These are phyloP conservation scores for Arachis monticola DNA, from an alignment of 331 rosid genomes.

Conservation along the genomic window DNA sequence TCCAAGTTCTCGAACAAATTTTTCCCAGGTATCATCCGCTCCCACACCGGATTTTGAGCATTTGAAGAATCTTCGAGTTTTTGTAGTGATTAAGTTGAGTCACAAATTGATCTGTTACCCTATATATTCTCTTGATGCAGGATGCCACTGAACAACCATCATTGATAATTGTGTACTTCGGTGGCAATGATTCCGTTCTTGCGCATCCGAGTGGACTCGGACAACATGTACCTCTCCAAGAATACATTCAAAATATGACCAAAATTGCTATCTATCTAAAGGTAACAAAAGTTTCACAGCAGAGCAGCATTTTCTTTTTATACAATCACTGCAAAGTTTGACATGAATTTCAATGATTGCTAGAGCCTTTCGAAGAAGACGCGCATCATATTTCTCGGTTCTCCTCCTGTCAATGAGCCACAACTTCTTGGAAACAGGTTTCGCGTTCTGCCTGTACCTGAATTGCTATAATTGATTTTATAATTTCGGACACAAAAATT, in stretches of 20 bases:
- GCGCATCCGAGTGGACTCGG: too few species aligned
- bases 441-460: slow-evolving; percentile 15
- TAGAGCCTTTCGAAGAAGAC: slow-evolving; percentile 79
- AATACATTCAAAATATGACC: too few species aligned
- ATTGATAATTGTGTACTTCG: too few species aligned
- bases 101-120: slow-evolving; percentile 22
- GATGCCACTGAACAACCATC: too few species aligned
- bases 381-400: slow-evolving; percentile 70
- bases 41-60: not conserved
- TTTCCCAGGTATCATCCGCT: too few species aligned
- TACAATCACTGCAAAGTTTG: slow-evolving; percentile 19
- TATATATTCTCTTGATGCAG: not conserved
- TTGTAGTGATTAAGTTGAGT: not conserved
- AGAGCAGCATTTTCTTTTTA: not conserved
- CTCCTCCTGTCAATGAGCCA: slow-evolving; percentile 72
- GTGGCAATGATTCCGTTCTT: too few species aligned
- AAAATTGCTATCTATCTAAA: slow-evolving; percentile 47
- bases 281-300: slow-evolving; percentile 54
- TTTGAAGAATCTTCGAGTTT: not conserved
- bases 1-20: slow-evolving; percentile 57
- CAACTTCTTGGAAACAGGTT: slow-evolving; percentile 59
- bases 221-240: too few species aligned
- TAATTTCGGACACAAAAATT: slow-evolving; percentile 1
- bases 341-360: slow-evolving; percentile 36
- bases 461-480: slow-evolving; percentile 12